Percentiles rank a stretch among this genome's conserved stretches.
Conservation (phyloP, 2,329 filamentous ascomycete species). For the Fusarium avenaceum region DNA sequence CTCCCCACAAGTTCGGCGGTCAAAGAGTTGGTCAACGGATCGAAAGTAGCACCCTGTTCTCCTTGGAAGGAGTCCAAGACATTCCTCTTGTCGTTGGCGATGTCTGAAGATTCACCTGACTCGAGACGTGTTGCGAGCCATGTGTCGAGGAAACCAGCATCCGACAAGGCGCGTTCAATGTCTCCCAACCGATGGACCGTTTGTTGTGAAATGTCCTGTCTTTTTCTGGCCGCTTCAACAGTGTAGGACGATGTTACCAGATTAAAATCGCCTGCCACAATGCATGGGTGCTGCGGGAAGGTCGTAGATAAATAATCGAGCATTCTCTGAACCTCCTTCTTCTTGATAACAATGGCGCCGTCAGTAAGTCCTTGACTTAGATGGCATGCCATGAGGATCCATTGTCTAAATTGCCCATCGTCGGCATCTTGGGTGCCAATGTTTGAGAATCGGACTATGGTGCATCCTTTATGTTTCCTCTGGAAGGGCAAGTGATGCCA, state of each 20-base stretch:
- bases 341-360: slow-evolving; percentile 68
- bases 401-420: slow-evolving; percentile 50
- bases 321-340: slow-evolving; percentile 66
- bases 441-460: slow-evolving; percentile 61
- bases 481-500: slow-evolving; percentile 69
- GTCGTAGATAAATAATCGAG: slow-evolving; percentile 59
- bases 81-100: slow-evolving; percentile 44
- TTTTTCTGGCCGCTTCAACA: slow-evolving; percentile 65
- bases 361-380: slow-evolving; percentile 73
- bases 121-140: slow-evolving; percentile 64
- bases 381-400: slow-evolving; percentile 71
- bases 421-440: slow-evolving; percentile 22
- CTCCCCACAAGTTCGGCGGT: slow-evolving; percentile 64
- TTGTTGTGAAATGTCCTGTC: slow-evolving; percentile 65
- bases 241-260: slow-evolving; percentile 70
- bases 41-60: slow-evolving; percentile 75
- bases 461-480: slow-evolving; percentile 69
- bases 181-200: slow-evolving; percentile 59
- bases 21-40: slow-evolving; percentile 69
- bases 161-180: slow-evolving; percentile 62
- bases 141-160: slow-evolving; percentile 64
- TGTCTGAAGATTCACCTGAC: slow-evolving; percentile 57
- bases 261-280: slow-evolving; percentile 76
- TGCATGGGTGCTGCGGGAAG: slow-evolving; percentile 62
- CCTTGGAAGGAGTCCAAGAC: slow-evolving; percentile 63